phyloP scores from a whole-genome alignment of 2,329 filamentous ascomycete genomes.

The Diaporthe sp. region DNA sequence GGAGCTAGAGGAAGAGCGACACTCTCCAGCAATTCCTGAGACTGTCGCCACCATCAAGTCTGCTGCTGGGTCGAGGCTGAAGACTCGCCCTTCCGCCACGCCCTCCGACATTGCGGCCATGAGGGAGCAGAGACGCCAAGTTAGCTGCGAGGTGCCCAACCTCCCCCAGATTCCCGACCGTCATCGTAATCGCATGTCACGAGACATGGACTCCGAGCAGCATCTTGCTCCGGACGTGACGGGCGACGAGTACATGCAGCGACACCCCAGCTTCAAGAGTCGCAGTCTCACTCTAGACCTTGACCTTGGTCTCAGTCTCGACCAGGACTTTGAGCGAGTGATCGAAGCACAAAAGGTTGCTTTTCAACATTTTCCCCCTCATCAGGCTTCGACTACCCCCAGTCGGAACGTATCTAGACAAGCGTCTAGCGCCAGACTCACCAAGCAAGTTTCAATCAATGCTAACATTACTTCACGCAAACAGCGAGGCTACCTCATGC shows the following conservation, averaged over 20 bases:
- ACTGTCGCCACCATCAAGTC: constrained; percentile 87
- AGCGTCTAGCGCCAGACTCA: constrained; percentile 55
- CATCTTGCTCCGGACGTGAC: constrained; percentile 49
- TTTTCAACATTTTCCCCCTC: constrained; percentile 56
- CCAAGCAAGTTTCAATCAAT: constrained; percentile 43
- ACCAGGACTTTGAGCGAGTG: constrained; percentile 93
- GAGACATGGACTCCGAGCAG: constrained; percentile 59
- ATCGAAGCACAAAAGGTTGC: constrained; percentile 97
- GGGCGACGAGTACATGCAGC: constrained; percentile 63
- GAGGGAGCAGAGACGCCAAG: constrained; percentile 87
- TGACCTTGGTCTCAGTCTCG: constrained; percentile 87
- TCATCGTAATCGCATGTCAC: constrained; percentile 69
- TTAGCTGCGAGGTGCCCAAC: constrained; percentile 79
- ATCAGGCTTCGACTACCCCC: constrained; percentile 33
- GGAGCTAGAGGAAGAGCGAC: constrained; percentile 60
- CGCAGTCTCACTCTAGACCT: constrained; percentile 86
- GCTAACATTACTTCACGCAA: constrained; percentile 74
- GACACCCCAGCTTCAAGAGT: constrained; percentile 82
- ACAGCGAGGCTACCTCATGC: constrained; percentile 99
- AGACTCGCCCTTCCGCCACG: constrained; percentile 89
- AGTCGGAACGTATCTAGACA: constrained; percentile 55
- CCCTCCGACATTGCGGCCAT: constrained; percentile 87
- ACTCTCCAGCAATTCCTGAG: constrained; percentile 81
- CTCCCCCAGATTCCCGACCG: constrained; percentile 74
- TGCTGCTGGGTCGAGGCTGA: constrained; percentile 86